A percentile compares a stretch with the other conserved stretches of the same genome.
Evolutionary conservation across 805 yeast species (phyloP).

Genomic region (Metschnikowia cerradonensis): DNA sequence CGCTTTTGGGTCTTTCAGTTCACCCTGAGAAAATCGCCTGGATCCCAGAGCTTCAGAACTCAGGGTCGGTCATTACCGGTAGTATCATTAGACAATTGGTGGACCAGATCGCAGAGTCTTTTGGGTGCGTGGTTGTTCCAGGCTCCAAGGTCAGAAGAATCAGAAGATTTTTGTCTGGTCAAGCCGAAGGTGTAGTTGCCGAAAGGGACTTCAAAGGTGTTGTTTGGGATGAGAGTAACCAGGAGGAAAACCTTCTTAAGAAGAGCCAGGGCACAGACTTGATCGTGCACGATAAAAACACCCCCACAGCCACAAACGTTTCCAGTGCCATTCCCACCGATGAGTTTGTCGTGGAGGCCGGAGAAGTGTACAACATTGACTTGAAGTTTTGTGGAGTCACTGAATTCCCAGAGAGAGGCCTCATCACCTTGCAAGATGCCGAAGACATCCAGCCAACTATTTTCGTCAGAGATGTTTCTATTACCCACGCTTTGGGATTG

Average conservation of each 20-base stretch:
- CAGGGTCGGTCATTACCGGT: conserved; percentile 53
- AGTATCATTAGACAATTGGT: conserved; percentile 66
- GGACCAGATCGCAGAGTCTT: conserved; percentile 80
- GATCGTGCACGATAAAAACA: conserved; percentile 13
- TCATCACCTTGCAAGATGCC: conserved; percentile 62
- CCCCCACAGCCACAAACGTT: conserved; percentile 21
- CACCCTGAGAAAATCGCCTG: conserved; percentile 65
- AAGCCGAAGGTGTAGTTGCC: conserved; percentile 85
- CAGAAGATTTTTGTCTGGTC: conserved; percentile 93
- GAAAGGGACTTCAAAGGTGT: conserved; percentile 93
- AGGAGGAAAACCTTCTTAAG: conserved; percentile 55
- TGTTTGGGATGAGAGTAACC: conserved; percentile 79
- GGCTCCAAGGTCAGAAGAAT: conserved; percentile 90
- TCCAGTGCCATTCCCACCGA: conserved; percentile 66
- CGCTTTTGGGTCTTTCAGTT: conserved; percentile 67
- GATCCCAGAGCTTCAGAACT: conserved; percentile 22
- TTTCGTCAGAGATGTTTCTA: conserved; percentile 83
- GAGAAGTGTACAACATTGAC: conserved; percentile 86
- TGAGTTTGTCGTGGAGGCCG: conserved; percentile 67
- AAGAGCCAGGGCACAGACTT: conserved; percentile 21
- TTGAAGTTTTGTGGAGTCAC: conserved; percentile 70
- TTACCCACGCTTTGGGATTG: conserved; percentile 70
- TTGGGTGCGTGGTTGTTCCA: conserved; percentile 82
- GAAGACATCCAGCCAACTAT: conserved; percentile 70
- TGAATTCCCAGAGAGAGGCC: conserved; percentile 54